phyloP scores from a whole-genome alignment of 805 yeast genomes.

The Ogataea saltuana region DNA sequence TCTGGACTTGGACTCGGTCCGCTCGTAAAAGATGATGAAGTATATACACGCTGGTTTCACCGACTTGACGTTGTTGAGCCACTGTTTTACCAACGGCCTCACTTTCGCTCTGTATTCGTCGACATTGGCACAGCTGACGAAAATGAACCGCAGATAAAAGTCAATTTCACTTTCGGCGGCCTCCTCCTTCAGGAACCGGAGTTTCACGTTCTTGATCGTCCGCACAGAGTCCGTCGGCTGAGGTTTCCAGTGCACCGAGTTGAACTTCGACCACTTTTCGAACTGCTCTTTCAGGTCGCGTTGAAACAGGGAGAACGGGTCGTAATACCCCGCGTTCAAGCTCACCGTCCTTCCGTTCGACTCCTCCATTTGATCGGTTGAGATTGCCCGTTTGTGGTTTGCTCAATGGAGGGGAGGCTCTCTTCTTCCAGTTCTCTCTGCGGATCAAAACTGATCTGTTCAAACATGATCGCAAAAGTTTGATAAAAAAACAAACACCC shows the following conservation, averaged over 20 bases:
- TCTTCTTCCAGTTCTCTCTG: too few relatives aligned
- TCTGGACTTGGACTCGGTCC: slow-evolving; percentile 23
- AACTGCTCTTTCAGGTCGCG: slow-evolving; percentile 44
- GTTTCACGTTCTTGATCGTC: slow-evolving; percentile 60
- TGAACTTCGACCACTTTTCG: slow-evolving; percentile 50
- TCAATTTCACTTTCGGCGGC: slow-evolving; percentile 35
- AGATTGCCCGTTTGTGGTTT: too few relatives aligned
- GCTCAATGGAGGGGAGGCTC: too few relatives aligned
- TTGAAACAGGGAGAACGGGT: slow-evolving; percentile 65
- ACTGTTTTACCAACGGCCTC: slow-evolving; percentile 77
- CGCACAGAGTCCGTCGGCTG: slow-evolving; percentile 53
- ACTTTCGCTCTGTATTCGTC: slow-evolving; percentile 80
- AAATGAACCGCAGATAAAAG: slow-evolving; percentile 60
- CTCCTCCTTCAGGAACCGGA: slow-evolving; percentile 58
- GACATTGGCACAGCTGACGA: slow-evolving; percentile 61
- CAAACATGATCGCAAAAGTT: slow-evolving; percentile 1
- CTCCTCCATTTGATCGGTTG: slow-evolving; percentile 4
- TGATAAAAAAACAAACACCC: not conserved
- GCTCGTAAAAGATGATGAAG: slow-evolving; percentile 55
- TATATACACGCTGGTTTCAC: slow-evolving; percentile 53
- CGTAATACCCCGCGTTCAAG: slow-evolving; percentile 60
- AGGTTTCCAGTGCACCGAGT: slow-evolving; percentile 70
- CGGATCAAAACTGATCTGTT: not conserved
- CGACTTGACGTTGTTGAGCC: slow-evolving; percentile 56
- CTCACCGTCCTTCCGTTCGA: slow-evolving; percentile 13